Conservation (phyloP, 164 flowering plant species). For the Umbellularia californica region DNA sequence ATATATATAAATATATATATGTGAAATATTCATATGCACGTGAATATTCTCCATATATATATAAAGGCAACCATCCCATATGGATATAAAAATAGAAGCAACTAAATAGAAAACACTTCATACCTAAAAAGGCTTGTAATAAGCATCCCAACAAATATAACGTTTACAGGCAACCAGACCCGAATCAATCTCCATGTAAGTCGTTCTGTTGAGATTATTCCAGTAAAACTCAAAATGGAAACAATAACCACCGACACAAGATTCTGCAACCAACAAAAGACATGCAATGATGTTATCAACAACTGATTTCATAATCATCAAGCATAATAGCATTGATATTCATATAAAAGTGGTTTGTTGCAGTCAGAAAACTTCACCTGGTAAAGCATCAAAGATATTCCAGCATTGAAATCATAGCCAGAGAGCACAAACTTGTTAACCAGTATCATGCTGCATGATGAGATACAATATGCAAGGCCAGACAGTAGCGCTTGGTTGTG, state of each 20-base stretch:
- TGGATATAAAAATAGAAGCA: neutral
- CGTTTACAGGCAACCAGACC: conserved; percentile 96
- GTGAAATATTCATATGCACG: no score
- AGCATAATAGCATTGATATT: neutral
- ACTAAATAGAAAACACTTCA: conserved; percentile 1
- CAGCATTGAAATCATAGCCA: conserved; percentile 90
- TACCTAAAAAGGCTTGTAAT: conserved; percentile 98
- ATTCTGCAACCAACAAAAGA: conserved; percentile 65
- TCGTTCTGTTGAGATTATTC: conserved; percentile 82
- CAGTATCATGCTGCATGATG: conserved; percentile 98
- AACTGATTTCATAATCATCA: neutral
- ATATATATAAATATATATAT: no score
- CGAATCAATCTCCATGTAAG: conserved; percentile 78
- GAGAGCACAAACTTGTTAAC: conserved; percentile 94
- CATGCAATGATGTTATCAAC: conserved; percentile 7
- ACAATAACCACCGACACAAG: conserved; percentile 81
- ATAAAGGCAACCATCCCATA: neutral
- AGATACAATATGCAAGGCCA: conserved; percentile 89
- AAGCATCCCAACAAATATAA: conserved; percentile 98
- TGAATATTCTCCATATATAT: no score
- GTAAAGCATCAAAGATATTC: conserved; percentile 93
- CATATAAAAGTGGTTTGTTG: neutral
- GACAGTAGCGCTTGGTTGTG: conserved; percentile 80
- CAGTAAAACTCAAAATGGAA: conserved; percentile 54
- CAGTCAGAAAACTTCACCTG: conserved; percentile 47